Base-by-base conservation (phyloP, 345 rosid species). In the Durio zibethinus region DNA sequence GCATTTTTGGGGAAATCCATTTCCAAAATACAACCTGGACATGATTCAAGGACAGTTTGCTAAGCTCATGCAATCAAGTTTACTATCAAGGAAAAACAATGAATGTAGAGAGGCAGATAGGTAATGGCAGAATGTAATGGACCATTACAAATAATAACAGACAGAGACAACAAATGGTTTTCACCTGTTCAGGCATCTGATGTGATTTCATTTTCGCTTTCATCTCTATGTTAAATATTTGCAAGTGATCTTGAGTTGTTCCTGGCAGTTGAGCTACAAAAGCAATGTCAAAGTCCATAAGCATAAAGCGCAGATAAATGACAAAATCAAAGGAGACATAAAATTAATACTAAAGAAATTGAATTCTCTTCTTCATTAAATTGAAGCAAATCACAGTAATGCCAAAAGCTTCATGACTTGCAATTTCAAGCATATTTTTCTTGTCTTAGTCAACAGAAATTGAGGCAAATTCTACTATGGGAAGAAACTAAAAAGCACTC, bases 171-270 rank as follows among this genome's bases (percentile, higher is more conserved):
- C 50, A 73, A 4, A 75, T 27, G 12, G 20, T 60, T 35, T 57
- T 71, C 80, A 92, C 99, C 92, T 94, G 99, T 90, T 97, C 98
- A 57, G 97, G 93, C 99, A 94, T 97, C 85, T 92, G 99, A 84
- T 94, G 90, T 7, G 97, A 94, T 62, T 97, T 97, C 82, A 97
- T 83, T 86, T 97, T 97, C 50, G 97, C 85, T 81, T 97, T 97
- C 92, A 90, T 82, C 90, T 97, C 99, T 59, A 97, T 94, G 85
- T 97, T 97, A 84, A 97, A 94, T 87, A 97, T 94, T 83, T 97
- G 99, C 69, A 97, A 85, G 85, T 97, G 97, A 88, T 94, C 99
- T 85, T 94, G 97, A 74, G 94, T 88, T 25, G 97, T 92, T 83
- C 99, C 99, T 25, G 92, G 89, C 73, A 92, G 90, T 97, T 94